Evolutionary conservation across 139 green algal genomes (phyloP).

Genomic region (Pleodorina starrii): DNA sequence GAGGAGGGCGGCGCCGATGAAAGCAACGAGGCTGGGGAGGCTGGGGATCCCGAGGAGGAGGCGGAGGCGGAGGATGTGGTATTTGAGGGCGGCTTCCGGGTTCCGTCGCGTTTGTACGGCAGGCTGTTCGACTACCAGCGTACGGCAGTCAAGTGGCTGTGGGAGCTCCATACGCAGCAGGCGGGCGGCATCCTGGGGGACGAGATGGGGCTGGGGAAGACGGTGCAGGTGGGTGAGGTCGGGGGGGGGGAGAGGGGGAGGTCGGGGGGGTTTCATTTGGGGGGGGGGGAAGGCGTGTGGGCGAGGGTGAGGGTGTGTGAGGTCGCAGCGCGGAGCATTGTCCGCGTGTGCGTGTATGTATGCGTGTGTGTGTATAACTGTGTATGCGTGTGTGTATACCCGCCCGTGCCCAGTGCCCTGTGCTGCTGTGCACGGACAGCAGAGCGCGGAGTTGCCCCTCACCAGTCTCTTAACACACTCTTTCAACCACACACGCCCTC

Average conservation of each 20-base stretch:
- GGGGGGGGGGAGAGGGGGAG: not conserved
- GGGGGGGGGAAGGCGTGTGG: too few species aligned
- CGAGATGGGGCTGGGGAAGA: conserved; percentile 94
- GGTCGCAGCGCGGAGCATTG: too few species aligned
- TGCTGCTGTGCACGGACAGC: too few species aligned
- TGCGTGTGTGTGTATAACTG: too few species aligned
- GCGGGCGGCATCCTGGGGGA: conserved; percentile 96
- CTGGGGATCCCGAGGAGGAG: too few species aligned
- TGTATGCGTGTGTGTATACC: too few species aligned
- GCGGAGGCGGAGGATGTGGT: conserved; percentile 56
- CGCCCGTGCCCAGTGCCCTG: too few species aligned
- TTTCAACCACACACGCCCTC: too few species aligned
- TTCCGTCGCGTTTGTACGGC: conserved; percentile 69
- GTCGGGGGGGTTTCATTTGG: not conserved
- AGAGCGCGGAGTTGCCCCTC: too few species aligned
- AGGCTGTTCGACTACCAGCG: conserved; percentile 95
- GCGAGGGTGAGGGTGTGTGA: too few species aligned
- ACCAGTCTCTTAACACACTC: too few species aligned
- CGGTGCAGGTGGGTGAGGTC: conserved; percentile 69
- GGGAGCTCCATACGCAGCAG: conserved; percentile 96
- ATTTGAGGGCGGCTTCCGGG: conserved; percentile 80
- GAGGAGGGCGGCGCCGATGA: not conserved
- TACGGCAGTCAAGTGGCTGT: conserved; percentile 97
- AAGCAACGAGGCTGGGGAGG: not conserved
- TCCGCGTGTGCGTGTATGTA: too few species aligned